phyloP scores from a whole-genome alignment of 2,329 filamentous ascomycete species.

The Aspergillus piperis region DNA sequence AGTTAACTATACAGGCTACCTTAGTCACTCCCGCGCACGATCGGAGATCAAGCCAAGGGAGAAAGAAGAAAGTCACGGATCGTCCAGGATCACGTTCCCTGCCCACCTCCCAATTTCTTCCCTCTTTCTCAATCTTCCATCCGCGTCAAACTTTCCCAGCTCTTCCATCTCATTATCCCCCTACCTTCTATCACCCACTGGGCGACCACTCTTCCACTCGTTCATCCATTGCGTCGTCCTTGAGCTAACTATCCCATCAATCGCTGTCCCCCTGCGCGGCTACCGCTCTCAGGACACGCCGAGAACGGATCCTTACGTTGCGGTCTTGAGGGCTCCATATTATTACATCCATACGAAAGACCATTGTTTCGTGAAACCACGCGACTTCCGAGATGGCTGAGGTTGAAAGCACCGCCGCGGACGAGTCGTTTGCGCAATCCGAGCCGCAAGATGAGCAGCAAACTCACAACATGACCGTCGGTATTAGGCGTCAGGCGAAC shows the following conservation, averaged over 20 bases:
- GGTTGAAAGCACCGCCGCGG: slow-evolving; percentile 34
- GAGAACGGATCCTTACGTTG: background rate
- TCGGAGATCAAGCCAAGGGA: slow-evolving; percentile 3
- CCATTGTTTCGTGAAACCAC: background rate
- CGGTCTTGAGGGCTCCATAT: background rate
- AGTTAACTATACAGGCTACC: background rate
- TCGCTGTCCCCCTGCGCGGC: background rate
- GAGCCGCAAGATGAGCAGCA: slow-evolving; percentile 41
- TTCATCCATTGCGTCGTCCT: slow-evolving; percentile 3
- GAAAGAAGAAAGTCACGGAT: slow-evolving; percentile 7
- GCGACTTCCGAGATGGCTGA: slow-evolving; percentile 35
- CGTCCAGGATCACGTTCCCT: slow-evolving; percentile 11
- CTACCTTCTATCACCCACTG: background rate
- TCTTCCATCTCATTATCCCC: background rate
- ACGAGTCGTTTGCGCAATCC: slow-evolving; percentile 39
- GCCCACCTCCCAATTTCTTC: slow-evolving; percentile 12
- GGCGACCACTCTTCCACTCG: slow-evolving; percentile 1
- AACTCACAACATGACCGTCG: slow-evolving; percentile 45
- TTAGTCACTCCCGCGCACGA: slow-evolving; percentile 8
- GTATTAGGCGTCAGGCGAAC: slow-evolving; percentile 63
- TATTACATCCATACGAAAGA: background rate
- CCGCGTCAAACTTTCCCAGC: background rate
- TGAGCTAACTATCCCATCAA: background rate
- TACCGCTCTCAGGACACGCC: background rate
- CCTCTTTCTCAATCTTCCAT: background rate